These are phyloP conservation scores for Monotropa hypopitys DNA, from an alignment of 179 eudicot species.

Conservation along the genomic window DNA sequence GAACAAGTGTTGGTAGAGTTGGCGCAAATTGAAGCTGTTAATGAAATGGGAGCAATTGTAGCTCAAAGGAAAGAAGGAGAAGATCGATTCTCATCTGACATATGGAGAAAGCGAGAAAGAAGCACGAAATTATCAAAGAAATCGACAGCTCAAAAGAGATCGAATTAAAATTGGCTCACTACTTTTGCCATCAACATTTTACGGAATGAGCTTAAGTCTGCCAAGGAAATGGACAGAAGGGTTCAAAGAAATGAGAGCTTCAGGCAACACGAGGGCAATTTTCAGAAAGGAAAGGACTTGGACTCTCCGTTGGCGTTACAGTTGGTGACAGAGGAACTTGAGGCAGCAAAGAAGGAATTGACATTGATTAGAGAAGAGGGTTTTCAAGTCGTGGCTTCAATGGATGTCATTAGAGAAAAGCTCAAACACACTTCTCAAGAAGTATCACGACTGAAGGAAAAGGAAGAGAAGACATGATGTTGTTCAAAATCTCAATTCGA, in stretches of 20 bases:
- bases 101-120: conserved; percentile 41
- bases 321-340: conserved; percentile 31
- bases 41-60: conserved; percentile 56
- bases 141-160: conserved; percentile 28
- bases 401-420: conserved; percentile 57
- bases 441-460: conserved; percentile 24
- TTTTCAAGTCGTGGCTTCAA: conserved; percentile 56
- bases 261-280: not conserved
- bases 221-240: conserved; percentile 39
- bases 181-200: conserved; percentile 36
- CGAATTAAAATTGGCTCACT: conserved; percentile 32
- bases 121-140: conserved; percentile 28
- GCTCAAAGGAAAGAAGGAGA: conserved; percentile 40
- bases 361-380: conserved; percentile 33
- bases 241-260: conserved; percentile 19
- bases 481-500: conserved; percentile 41
- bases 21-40: conserved; percentile 71
- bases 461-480: conserved; percentile 34
- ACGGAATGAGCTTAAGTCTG: conserved; percentile 39
- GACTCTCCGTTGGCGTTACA: conserved; percentile 11
- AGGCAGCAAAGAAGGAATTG: conserved; percentile 46
- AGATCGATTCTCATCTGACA: conserved; percentile 16
- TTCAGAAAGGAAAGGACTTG: conserved; percentile 8
- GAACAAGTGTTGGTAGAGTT: conserved; percentile 79
- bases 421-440: conserved; percentile 27